Evolutionary conservation across 2,329 filamentous ascomycete genomes (phyloP).

Genomic region (Microthyrium microscopicum): DNA sequence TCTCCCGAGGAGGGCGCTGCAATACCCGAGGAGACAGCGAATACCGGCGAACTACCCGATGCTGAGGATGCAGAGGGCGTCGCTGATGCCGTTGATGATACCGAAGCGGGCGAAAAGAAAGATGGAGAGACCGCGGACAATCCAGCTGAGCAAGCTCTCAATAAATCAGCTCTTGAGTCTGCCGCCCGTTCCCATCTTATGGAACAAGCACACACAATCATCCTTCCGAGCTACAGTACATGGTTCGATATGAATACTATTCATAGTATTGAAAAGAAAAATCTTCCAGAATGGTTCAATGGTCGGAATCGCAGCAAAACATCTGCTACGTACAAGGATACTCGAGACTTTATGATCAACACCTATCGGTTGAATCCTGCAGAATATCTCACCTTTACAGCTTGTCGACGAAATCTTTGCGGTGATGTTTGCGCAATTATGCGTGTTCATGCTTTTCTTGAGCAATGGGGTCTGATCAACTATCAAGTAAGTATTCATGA

Average conservation of each 20-base stretch:
- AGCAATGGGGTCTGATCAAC: constrained; percentile 98
- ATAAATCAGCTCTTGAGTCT: constrained; percentile 67
- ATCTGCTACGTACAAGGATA: constrained; percentile 92
- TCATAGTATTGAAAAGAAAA: constrained; percentile 83
- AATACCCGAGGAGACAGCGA: constrained; percentile 43
- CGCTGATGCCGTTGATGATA: constrained; percentile 50
- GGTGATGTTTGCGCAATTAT: constrained; percentile 98
- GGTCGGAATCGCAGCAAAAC: constrained; percentile 97
- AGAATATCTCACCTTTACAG: constrained; percentile 93
- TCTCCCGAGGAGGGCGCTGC: constrained; percentile 36
- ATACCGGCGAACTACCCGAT: constrained; percentile 52
- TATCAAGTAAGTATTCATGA: constrained; percentile 55
- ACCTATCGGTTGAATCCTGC: constrained; percentile 91
- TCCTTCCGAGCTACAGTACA: constrained; percentile 90
- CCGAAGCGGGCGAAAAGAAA: constrained; percentile 42
- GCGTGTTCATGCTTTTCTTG: constrained; percentile 92
- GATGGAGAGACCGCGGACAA: constrained; percentile 16
- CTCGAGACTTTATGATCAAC: constrained; percentile 99
- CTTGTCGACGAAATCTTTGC: constrained; percentile 83
- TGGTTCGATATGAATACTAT: constrained; percentile 98
- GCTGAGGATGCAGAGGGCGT: constrained; percentile 42
- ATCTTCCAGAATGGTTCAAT: constrained; percentile 96
- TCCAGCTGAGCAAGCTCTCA: constrained; percentile 30
- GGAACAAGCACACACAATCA: constrained; percentile 85
- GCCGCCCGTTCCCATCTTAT: constrained; percentile 84